These are phyloP conservation scores for Aphanomyces cochlioides DNA, from an alignment of 352 stramenopile genomes.

Conservation along the genomic window DNA sequence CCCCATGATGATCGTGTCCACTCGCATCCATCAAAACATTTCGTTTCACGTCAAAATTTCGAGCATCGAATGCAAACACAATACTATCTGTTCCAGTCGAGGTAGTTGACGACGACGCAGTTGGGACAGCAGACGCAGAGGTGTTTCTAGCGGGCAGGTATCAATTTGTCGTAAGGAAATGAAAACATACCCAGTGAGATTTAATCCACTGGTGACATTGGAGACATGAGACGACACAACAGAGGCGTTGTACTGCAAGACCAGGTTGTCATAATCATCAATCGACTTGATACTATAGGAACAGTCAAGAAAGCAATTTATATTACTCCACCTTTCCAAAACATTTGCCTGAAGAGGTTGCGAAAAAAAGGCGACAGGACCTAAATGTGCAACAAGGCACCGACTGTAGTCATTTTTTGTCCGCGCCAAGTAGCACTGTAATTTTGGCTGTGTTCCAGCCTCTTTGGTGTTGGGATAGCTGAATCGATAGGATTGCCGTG, in stretches of 20 bases:
- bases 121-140: slow-evolving; percentile 1
- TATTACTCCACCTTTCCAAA: slow-evolving; percentile 34
- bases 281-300: slow-evolving; percentile 57
- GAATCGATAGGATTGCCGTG: slow-evolving; percentile 67
- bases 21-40: slow-evolving; percentile 61
- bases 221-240: slow-evolving; percentile 62
- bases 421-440: slow-evolving; percentile 77
- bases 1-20: slow-evolving; percentile 60
- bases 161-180: not conserved
- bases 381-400: slow-evolving; percentile 56
- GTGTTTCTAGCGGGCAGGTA: not conserved
- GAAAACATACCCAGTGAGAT: slow-evolving; percentile 27
- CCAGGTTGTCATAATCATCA: slow-evolving; percentile 66
- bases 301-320: slow-evolving; percentile 1
- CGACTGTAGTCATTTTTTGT: slow-evolving; percentile 53
- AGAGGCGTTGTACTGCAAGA: slow-evolving; percentile 77
- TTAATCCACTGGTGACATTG: slow-evolving; percentile 17
- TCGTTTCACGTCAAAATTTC: slow-evolving; percentile 45
- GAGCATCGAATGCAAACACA: slow-evolving; percentile 60
- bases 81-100: slow-evolving; percentile 48
- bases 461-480: slow-evolving; percentile 64
- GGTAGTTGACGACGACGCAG: slow-evolving; percentile 9
- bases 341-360: slow-evolving; percentile 56
- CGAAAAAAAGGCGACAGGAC: slow-evolving; percentile 41
- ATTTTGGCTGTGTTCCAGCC: slow-evolving; percentile 47